phyloP scores from a whole-genome alignment of 176 grass and related monocot species.

The Avena insularis region DNA sequence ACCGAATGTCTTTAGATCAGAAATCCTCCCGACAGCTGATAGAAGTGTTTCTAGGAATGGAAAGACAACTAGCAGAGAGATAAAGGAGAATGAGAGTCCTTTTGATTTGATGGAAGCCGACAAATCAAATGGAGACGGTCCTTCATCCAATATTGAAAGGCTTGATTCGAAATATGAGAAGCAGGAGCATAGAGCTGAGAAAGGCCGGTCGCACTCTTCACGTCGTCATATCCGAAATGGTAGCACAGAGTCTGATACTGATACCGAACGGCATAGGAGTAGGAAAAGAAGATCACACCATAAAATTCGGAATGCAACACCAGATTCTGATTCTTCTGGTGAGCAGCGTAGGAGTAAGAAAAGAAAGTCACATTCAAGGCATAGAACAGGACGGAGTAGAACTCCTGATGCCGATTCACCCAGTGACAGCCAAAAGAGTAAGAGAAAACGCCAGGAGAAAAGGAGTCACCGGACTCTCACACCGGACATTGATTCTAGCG shows the following conservation, averaged over 20 bases:
- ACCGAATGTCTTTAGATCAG: slow-evolving; percentile 42
- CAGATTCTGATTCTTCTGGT: slow-evolving; percentile 66
- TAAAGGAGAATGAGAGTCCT: slow-evolving; percentile 39
- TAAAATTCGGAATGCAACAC: slow-evolving; percentile 27
- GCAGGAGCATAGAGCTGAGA: slow-evolving; percentile 24
- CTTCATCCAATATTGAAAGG: slow-evolving; percentile 35
- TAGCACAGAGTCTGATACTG: slow-evolving; percentile 54
- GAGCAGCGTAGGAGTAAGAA: slow-evolving; percentile 49
- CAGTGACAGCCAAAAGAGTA: slow-evolving; percentile 46
- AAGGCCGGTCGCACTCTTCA: slow-evolving; percentile 31
- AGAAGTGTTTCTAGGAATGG: slow-evolving; percentile 29
- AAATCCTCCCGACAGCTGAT: slow-evolving; percentile 44
- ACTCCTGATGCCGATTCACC: slow-evolving; percentile 54
- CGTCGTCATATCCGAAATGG: slow-evolving; percentile 30
- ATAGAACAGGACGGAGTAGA: slow-evolving; percentile 51
- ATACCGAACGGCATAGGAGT: slow-evolving; percentile 45
- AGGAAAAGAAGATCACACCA: slow-evolving; percentile 57
- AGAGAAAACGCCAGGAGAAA: slow-evolving; percentile 50
- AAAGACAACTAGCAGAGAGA: slow-evolving; percentile 35
- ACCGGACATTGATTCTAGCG: slow-evolving; percentile 61
- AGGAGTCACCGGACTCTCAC: slow-evolving; percentile 49
- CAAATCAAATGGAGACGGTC: slow-evolving; percentile 29
- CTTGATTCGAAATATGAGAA: slow-evolving; percentile 39
- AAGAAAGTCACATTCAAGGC: slow-evolving; percentile 64
- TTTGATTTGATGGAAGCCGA: slow-evolving; percentile 33